phyloP scores from a whole-genome alignment of 768 basidiomycete species.

The Suillus decipiens region DNA sequence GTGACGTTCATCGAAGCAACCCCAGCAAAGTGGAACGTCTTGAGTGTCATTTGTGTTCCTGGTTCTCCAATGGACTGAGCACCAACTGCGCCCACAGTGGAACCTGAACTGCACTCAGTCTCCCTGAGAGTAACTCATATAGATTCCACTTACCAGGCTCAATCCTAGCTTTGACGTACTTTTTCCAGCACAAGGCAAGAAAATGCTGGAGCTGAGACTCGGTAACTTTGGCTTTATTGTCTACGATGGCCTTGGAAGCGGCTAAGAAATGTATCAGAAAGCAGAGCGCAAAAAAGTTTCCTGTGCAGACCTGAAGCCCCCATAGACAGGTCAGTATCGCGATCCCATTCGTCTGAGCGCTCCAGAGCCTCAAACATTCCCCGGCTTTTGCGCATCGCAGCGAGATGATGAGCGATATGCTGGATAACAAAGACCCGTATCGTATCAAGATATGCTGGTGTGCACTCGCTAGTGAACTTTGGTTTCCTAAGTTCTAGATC shows the following conservation, averaged over 20 bases:
- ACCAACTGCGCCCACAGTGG: conserved; percentile 97
- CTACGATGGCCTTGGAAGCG: conserved; percentile 72
- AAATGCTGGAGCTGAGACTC: conserved; percentile 76
- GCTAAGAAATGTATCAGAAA: conserved; percentile 36
- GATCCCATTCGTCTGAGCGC: conserved; percentile 74
- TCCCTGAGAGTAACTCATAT: background rate
- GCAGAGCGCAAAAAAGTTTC: conserved; percentile 3
- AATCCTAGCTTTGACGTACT: conserved; percentile 93
- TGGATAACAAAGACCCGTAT: conserved; percentile 72
- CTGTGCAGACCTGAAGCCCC: conserved; percentile 64
- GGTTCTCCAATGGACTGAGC: conserved; percentile 99
- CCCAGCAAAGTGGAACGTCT: conserved; percentile 99
- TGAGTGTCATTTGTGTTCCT: conserved; percentile 98
- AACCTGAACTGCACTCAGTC: conserved; percentile 50
- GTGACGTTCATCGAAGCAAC: conserved; percentile 99
- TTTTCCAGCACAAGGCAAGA: conserved; percentile 85
- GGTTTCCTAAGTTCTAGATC: conserved; percentile 58
- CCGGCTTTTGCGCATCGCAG: conserved; percentile 62
- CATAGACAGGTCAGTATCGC: conserved; percentile 71
- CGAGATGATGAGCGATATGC: conserved; percentile 66
- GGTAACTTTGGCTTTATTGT: conserved; percentile 91
- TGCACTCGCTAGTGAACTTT: conserved; percentile 70
- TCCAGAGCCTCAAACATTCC: conserved; percentile 86
- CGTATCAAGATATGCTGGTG: conserved; percentile 65
- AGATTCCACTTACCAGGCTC: conserved; percentile 69